phyloP scores from a whole-genome alignment of 2,329 filamentous ascomycete genomes.

The Diaporthe vaccinii region DNA sequence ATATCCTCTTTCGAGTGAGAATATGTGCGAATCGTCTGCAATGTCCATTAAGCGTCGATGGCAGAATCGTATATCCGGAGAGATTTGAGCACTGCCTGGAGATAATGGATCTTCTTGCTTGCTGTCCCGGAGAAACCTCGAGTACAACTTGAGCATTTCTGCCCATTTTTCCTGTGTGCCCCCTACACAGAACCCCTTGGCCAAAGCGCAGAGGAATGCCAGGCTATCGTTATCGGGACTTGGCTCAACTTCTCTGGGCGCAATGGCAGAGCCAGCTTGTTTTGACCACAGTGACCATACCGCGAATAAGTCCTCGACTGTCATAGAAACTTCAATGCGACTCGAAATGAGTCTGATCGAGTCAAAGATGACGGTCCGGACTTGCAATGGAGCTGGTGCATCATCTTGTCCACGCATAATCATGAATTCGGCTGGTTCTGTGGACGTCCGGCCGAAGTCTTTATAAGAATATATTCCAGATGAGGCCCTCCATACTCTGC shows the following conservation, averaged over 20 bases:
- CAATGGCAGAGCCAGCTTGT: neutral
- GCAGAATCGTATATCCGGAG: neutral
- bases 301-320: neutral
- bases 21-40: neutral
- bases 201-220: neutral
- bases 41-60: neutral
- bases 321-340: neutral
- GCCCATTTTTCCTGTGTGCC: neutral
- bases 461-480: neutral
- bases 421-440: neutral
- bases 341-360: neutral
- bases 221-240: neutral
- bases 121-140: neutral
- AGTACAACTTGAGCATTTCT: neutral
- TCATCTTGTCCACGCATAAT: neutral
- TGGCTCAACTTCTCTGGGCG: neutral
- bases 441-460: neutral
- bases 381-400: neutral
- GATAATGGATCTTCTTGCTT: neutral
- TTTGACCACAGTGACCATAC: neutral
- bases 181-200: fast-evolving
- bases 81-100: neutral
- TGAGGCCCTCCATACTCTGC: fast-evolving
- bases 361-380: neutral
- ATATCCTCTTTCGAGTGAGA: neutral